Evolutionary conservation across 73 alveolate species (phyloP).

Genomic region (Tetrahymena borealis): DNA sequence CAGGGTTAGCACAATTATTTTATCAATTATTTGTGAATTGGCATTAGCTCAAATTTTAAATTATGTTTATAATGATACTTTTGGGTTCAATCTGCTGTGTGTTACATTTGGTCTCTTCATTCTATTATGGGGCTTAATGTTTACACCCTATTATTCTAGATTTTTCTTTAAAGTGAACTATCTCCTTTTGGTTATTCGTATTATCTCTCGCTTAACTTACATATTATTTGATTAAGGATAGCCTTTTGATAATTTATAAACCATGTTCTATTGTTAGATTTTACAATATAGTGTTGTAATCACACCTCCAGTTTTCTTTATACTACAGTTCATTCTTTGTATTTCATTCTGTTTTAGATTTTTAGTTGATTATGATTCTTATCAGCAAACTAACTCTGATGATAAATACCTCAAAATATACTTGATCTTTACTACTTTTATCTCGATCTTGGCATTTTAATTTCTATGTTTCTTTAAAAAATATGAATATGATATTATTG

Average conservation of each 20-base stretch:
- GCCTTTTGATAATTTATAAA: not conserved
- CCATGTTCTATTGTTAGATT: not conserved
- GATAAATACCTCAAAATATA: not conserved
- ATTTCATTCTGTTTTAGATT: not conserved
- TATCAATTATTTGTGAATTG: not conserved
- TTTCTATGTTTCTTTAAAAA: not conserved
- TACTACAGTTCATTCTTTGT: not conserved
- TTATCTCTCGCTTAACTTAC: not conserved
- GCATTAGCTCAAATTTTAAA: not conserved
- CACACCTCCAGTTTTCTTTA: not conserved
- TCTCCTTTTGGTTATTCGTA: not conserved
- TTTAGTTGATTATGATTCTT: not conserved
- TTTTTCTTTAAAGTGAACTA: not conserved
- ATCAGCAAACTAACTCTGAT: not conserved
- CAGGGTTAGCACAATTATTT: not conserved
- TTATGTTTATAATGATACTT: not conserved
- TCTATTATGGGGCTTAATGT: not conserved
- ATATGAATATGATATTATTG: not conserved
- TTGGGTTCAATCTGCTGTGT: not conserved
- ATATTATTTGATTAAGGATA: not conserved
- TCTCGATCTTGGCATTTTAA: not conserved
- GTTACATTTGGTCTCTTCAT: not conserved
- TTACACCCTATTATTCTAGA: not conserved
- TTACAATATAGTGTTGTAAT: not conserved
- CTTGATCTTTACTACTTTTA: not conserved